Conservation (phyloP, 2,329 filamentous ascomycete species). For the Anthostomella pinea region DNA sequence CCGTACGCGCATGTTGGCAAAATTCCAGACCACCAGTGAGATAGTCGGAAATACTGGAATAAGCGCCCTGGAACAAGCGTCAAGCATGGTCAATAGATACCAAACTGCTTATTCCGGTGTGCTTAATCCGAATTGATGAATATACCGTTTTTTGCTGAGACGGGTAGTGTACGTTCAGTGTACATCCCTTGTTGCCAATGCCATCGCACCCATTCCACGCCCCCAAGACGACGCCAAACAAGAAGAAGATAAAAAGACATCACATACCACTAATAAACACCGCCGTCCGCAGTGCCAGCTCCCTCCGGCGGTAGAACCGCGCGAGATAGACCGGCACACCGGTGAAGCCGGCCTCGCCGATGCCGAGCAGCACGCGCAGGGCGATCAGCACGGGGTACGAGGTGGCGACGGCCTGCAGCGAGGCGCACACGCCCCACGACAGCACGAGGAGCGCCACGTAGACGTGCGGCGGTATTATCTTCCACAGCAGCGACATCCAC, state of each 20-base stretch:
- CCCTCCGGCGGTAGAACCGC: constrained; percentile 63
- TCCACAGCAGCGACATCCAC: constrained; percentile 64
- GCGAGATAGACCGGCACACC: constrained; percentile 63
- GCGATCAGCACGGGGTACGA: constrained; percentile 60
- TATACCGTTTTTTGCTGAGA: too few species aligned
- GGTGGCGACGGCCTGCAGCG: constrained; percentile 64
- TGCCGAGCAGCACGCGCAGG: constrained; percentile 55
- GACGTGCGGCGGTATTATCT: constrained; percentile 57
- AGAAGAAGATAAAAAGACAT: neutral
- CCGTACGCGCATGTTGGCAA: too few species aligned
- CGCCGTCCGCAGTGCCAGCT: constrained; percentile 81
- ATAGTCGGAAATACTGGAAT: too few species aligned
- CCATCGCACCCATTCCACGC: too few species aligned
- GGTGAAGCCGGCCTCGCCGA: constrained; percentile 64
- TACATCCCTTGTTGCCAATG: too few species aligned
- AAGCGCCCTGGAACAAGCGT: too few species aligned
- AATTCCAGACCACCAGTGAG: too few species aligned
- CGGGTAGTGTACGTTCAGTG: too few species aligned
- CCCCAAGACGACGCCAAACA: neutral
- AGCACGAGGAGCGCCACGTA: constrained; percentile 60
- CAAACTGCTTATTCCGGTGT: too few species aligned
- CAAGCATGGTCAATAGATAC: too few species aligned
- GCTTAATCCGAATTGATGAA: too few species aligned
- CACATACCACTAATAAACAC: constrained; percentile 74
- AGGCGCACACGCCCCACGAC: constrained; percentile 77